A percentile compares a stretch with the other conserved stretches of the same genome.
phyloP scores from a whole-genome alignment of 1,139 yeast species.

The Magnusiomyces ingens region DNA sequence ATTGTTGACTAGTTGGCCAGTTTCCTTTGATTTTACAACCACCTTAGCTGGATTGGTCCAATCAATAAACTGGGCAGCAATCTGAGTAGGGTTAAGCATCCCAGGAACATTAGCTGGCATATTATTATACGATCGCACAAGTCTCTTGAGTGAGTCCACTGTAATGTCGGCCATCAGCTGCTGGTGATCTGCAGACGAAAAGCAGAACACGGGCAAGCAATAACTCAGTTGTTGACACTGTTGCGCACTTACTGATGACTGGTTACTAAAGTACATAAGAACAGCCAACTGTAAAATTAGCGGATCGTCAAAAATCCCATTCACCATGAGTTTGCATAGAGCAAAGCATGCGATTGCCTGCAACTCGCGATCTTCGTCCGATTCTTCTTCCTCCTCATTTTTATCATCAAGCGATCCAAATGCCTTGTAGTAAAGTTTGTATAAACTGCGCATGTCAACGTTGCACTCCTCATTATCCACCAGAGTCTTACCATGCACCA shows the following conservation, averaged over 20 bases:
- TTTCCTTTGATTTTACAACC: slow-evolving; percentile 26
- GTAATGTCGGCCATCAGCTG: slow-evolving; percentile 55
- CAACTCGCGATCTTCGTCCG: slow-evolving; percentile 44
- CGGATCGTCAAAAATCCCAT: slow-evolving; percentile 65
- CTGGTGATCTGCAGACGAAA: slow-evolving; percentile 72
- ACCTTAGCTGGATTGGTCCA: slow-evolving; percentile 78
- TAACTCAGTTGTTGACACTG: slow-evolving; percentile 78
- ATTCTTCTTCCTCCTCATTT: slow-evolving; percentile 34
- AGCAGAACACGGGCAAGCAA: slow-evolving; percentile 86
- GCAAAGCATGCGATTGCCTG: slow-evolving; percentile 87
- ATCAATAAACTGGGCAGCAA: slow-evolving; percentile 67
- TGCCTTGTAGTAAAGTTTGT: slow-evolving; percentile 62
- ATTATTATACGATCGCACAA: slow-evolving; percentile 41
- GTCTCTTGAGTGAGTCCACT: slow-evolving; percentile 59
- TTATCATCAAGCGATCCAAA: slow-evolving; percentile 28
- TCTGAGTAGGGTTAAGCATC: slow-evolving; percentile 47
- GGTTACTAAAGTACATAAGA: slow-evolving; percentile 68
- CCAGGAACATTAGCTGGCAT: slow-evolving; percentile 33
- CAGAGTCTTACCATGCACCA: slow-evolving; percentile 68
- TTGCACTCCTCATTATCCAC: slow-evolving; percentile 37
- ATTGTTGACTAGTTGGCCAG: slow-evolving; percentile 36
- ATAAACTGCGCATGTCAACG: slow-evolving; percentile 51
- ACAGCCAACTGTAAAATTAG: slow-evolving; percentile 67
- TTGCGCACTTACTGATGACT: slow-evolving; percentile 54
- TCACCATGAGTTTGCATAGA: slow-evolving; percentile 70